Percentiles rank a stretch among this genome's conserved stretches.
Conservation (phyloP, 2,329 filamentous ascomycete genomes). For the Ascochyta clinopodiicola region DNA sequence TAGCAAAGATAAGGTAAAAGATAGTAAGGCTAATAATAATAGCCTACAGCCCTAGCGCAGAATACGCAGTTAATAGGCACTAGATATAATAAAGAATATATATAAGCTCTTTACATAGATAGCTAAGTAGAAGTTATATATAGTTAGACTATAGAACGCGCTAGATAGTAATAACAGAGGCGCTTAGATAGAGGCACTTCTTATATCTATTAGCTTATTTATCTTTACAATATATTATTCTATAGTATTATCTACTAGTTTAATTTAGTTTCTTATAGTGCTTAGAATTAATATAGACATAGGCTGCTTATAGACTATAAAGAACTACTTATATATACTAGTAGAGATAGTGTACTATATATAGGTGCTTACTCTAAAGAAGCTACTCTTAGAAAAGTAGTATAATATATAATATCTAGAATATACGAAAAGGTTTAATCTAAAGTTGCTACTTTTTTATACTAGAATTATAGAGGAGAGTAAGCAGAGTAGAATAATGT, state of each 20-base stretch:
- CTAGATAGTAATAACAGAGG: neutral
- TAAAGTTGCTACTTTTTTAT: no score
- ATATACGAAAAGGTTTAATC: no score
- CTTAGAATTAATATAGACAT: slow-evolving; percentile 6
- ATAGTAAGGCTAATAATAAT: slow-evolving; percentile 11
- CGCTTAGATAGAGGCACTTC: neutral
- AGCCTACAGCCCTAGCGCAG: neutral
- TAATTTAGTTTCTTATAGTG: neutral
- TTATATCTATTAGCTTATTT: neutral
- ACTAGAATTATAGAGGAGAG: no score
- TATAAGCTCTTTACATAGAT: slow-evolving; percentile 18
- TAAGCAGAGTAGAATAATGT: no score
- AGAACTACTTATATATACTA: slow-evolving; percentile 27
- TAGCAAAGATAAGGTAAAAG: neutral
- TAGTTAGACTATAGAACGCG: neutral
- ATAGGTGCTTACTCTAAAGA: slow-evolving; percentile 24
- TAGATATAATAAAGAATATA: slow-evolving; percentile 14
- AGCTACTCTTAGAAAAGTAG: no score
- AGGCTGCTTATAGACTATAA: slow-evolving; percentile 10
- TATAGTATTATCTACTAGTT: neutral
- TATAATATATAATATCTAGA: no score
- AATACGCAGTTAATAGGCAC: neutral
- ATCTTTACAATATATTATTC: neutral
- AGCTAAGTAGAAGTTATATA: slow-evolving; percentile 11
- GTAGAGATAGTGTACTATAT: slow-evolving; percentile 24